Conservation (phyloP, 83 land plant genomes). For the Larix sibirica region DNA sequence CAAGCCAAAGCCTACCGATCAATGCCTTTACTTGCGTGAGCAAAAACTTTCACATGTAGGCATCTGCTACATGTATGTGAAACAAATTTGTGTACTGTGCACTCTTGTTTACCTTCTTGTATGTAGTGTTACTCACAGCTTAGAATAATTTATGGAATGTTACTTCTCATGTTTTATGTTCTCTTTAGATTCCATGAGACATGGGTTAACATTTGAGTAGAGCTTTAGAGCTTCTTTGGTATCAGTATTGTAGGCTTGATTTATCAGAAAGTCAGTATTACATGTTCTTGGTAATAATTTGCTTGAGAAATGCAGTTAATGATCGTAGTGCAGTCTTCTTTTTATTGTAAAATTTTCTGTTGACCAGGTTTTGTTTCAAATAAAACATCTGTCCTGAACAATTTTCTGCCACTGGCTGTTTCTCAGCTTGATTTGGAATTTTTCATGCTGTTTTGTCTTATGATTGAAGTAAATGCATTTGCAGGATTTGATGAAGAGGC, state of each 20-base stretch:
- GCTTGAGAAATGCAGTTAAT: not conserved
- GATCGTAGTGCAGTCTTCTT: not conserved
- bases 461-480: constrained; percentile 7
- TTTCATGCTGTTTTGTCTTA: too few relatives aligned
- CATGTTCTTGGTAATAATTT: not conserved
- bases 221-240: not conserved
- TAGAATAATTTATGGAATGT: not conserved
- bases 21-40: too few relatives aligned
- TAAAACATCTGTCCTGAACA: too few relatives aligned
- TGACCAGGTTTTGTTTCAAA: too few relatives aligned
- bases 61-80: too few relatives aligned
- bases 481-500: constrained; percentile 33
- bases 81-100: too few relatives aligned
- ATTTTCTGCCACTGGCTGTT: too few relatives aligned
- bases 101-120: too few relatives aligned
- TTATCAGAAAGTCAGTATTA: too few relatives aligned
- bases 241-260: not conserved
- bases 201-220: not conserved
- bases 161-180: not conserved
- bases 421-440: too few relatives aligned
- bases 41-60: too few relatives aligned
- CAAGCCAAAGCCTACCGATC: too few relatives aligned
- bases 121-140: not conserved
- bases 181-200: not conserved
- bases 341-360: not conserved